Evolutionary conservation across 2,329 filamentous ascomycete genomes (phyloP).

Genomic region (Myriosclerotinia curreyana): DNA sequence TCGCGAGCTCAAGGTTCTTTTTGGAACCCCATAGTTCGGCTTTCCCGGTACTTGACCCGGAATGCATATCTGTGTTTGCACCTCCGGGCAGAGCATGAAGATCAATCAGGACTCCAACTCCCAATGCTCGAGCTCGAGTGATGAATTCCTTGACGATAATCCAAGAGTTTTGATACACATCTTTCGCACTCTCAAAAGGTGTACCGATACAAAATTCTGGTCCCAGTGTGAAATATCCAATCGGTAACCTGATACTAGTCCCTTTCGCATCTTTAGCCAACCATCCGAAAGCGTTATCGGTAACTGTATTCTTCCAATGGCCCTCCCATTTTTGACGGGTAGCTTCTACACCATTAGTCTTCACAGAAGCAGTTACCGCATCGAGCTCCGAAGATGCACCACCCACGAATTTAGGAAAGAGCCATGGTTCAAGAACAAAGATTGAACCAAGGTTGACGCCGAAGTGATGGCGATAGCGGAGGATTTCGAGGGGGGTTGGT

Average conservation of each 20-base stretch:
- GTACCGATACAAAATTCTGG: conserved; percentile 50
- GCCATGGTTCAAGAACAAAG: conserved; percentile 60
- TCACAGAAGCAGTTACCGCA: conserved; percentile 33
- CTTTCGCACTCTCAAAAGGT: conserved; percentile 47
- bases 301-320: conserved; percentile 52
- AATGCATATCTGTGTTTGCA: conserved; percentile 54
- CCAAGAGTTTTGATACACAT: conserved; percentile 55
- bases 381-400: conserved; percentile 37
- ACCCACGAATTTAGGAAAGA: conserved; percentile 40
- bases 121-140: conserved; percentile 44
- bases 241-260: conserved; percentile 57
- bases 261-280: conserved; percentile 51
- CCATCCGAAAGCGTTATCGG: conserved; percentile 52
- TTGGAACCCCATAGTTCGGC: conserved; percentile 51
- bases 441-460: conserved; percentile 57
- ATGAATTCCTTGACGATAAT: conserved; percentile 48
- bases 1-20: conserved; percentile 46
- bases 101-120: conserved; percentile 54
- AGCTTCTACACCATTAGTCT: conserved; percentile 3
- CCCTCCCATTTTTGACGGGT: conserved; percentile 50
- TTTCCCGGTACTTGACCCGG: conserved; percentile 51
- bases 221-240: conserved; percentile 58
- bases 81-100: conserved; percentile 58
- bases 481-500: conserved; percentile 41
- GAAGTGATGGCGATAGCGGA: conserved; percentile 58